Evolutionary conservation across 2,329 filamentous ascomycete genomes (phyloP).

Genomic region (Dichotomopilus funicola): DNA sequence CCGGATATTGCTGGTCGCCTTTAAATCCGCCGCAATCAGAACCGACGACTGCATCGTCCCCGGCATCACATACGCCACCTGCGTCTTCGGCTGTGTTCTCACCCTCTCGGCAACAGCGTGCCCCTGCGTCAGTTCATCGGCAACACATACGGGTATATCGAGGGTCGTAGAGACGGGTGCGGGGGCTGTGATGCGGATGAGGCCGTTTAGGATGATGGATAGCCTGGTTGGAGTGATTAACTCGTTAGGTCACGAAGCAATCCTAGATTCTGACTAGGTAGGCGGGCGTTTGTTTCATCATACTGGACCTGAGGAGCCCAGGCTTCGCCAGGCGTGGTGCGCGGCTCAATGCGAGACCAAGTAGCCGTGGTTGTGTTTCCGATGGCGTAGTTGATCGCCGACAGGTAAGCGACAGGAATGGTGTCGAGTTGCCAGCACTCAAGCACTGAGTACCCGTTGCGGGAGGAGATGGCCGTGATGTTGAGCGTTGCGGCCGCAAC

Average conservation of each 20-base stretch:
- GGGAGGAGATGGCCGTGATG: slow-evolving; percentile 27
- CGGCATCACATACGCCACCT: slow-evolving; percentile 27
- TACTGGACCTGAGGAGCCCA: slow-evolving; percentile 31
- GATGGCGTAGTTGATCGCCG: slow-evolving; percentile 28
- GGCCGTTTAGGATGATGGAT: slow-evolving; percentile 29
- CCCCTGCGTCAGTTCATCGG: neutral
- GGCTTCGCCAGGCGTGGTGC: slow-evolving; percentile 28
- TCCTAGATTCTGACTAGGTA: neutral
- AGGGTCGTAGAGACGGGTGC: slow-evolving; percentile 9
- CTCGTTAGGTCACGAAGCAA: neutral
- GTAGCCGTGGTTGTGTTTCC: slow-evolving; percentile 25
- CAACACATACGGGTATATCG: slow-evolving; percentile 9
- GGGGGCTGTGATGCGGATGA: slow-evolving; percentile 30
- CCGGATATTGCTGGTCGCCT: slow-evolving; percentile 23
- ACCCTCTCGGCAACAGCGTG: neutral
- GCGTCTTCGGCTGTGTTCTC: slow-evolving; percentile 9
- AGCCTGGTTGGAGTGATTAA: slow-evolving; percentile 18
- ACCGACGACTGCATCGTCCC: slow-evolving; percentile 28
- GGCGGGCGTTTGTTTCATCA: neutral
- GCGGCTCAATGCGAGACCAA: slow-evolving; percentile 30
- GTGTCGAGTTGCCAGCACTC: slow-evolving; percentile 28
- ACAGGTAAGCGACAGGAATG: slow-evolving; percentile 24
- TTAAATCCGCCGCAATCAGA: slow-evolving; percentile 28
- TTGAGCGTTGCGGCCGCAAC: slow-evolving; percentile 17
- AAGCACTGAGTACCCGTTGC: slow-evolving; percentile 25